Conservation (phyloP, 2,329 filamentous ascomycete species). For the Cercospora sp. region DNA sequence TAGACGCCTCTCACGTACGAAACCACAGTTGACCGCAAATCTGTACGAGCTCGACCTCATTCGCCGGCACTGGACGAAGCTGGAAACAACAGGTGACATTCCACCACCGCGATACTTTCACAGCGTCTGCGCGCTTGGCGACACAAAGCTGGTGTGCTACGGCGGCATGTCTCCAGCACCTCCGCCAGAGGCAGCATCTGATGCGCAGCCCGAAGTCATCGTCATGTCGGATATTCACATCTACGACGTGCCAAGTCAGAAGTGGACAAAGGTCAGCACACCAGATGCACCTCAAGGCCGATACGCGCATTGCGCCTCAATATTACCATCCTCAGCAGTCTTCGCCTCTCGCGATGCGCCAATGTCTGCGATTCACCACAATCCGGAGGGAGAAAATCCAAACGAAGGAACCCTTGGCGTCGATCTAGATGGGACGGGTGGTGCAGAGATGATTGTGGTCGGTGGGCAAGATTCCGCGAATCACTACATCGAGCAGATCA, state of each 20-base stretch:
- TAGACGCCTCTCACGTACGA: conserved; percentile 77
- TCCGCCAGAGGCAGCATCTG: conserved; percentile 66
- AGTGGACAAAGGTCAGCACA: conserved; percentile 76
- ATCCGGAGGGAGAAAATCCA: conserved; percentile 75
- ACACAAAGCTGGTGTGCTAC: conserved; percentile 96
- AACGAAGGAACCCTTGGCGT: conserved; percentile 88
- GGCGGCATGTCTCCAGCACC: conserved; percentile 86
- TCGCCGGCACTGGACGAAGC: conserved; percentile 85
- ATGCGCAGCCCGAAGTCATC: conserved; percentile 62
- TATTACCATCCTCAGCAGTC: conserved; percentile 81
- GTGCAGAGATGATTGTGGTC: conserved; percentile 95
- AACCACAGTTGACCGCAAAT: conserved; percentile 82
- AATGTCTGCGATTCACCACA: conserved; percentile 83
- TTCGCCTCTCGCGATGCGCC: conserved; percentile 85
- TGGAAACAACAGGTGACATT: conserved; percentile 80
- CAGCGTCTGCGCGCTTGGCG: conserved; percentile 88
- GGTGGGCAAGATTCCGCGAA: conserved; percentile 97
- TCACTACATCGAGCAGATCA: conserved; percentile 98
- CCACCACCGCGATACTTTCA: conserved; percentile 95
- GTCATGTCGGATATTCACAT: conserved; percentile 99
- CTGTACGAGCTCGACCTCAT: conserved; percentile 93
- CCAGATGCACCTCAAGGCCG: conserved; percentile 85
- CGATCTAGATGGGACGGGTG: conserved; percentile 84
- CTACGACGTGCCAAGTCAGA: conserved; percentile 78
- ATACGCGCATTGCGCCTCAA: conserved; percentile 94